Percentiles rank a stretch among this genome's conserved stretches.
These are phyloP conservation scores for Trifolium dubium DNA, from an alignment of 306 rosid genomes.

Conservation along the genomic window DNA sequence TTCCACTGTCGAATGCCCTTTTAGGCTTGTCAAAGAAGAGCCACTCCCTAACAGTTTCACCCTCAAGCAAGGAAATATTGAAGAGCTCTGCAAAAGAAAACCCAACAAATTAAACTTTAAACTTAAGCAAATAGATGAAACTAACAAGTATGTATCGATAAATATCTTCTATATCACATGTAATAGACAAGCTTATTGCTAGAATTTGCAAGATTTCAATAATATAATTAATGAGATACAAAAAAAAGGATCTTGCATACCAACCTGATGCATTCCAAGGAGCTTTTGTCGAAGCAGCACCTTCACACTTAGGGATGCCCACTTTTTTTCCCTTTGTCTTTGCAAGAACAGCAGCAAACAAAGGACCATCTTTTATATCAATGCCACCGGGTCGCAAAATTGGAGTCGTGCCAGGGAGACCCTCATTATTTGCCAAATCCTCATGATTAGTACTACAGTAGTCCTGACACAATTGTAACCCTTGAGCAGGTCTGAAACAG, in stretches of 20 bases:
- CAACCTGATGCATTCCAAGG: conserved; percentile 96
- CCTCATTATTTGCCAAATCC: conserved; percentile 79
- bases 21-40: conserved; percentile 96
- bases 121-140: conserved; percentile 32
- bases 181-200: conserved; percentile 27
- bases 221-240: conserved; percentile 23
- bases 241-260: conserved; percentile 24
- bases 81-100: conserved; percentile 70
- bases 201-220: conserved; percentile 27
- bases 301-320: conserved; percentile 89
- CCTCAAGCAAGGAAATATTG: conserved; percentile 74
- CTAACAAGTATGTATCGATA: neutral
- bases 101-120: conserved; percentile 19
- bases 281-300: conserved; percentile 91
- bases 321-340: conserved; percentile 84
- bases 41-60: conserved; percentile 91
- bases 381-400: conserved; percentile 91
- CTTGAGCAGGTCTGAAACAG: conserved; percentile 92
- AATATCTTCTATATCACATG: conserved; percentile 12
- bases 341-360: conserved; percentile 81
- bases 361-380: conserved; percentile 79
- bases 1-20: conserved; percentile 90
- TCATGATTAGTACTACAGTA: conserved; percentile 82
- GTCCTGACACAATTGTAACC: conserved; percentile 71
- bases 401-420: conserved; percentile 84